Conservation (phyloP, 768 basidiomycete genomes). For the Tylopilus plumbeoviolaceoides region DNA sequence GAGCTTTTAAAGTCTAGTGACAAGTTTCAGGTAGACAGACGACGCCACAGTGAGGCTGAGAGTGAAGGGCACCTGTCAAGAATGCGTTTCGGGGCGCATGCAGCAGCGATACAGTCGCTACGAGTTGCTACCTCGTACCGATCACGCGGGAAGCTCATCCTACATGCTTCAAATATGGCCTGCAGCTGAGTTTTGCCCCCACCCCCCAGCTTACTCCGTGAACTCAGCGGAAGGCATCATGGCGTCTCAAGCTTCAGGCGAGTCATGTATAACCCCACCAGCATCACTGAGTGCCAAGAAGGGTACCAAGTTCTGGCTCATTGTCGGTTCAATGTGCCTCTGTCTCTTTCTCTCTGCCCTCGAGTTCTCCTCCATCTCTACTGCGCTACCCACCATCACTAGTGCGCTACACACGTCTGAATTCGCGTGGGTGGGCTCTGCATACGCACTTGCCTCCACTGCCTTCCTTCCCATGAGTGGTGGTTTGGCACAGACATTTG, state of each 20-base stretch:
- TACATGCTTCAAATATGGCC: not conserved
- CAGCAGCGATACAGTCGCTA: not conserved
- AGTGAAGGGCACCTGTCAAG: not conserved
- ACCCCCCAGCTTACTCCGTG: too few species aligned
- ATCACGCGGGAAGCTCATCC: too few species aligned
- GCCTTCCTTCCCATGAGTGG: not conserved
- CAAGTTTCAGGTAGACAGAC: not conserved
- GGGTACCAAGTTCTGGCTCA: not conserved
- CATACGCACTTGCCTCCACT: not conserved
- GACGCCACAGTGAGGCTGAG: not conserved
- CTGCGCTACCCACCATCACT: not conserved
- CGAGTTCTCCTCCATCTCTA: not conserved
- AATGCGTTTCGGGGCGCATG: not conserved
- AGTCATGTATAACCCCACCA: not conserved
- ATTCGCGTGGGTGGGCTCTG: not conserved
- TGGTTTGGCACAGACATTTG: not conserved
- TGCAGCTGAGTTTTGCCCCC: not conserved
- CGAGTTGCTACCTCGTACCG: too few species aligned
- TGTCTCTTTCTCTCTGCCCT: conserved; percentile 1
- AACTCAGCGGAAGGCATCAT: not conserved
- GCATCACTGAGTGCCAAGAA: not conserved
- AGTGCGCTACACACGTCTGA: not conserved
- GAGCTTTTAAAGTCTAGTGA: not conserved
- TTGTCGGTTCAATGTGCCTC: not conserved
- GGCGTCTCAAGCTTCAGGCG: not conserved